phyloP scores from a whole-genome alignment of 2,329 filamentous ascomycete species.

The Epichloe coenophiala region DNA sequence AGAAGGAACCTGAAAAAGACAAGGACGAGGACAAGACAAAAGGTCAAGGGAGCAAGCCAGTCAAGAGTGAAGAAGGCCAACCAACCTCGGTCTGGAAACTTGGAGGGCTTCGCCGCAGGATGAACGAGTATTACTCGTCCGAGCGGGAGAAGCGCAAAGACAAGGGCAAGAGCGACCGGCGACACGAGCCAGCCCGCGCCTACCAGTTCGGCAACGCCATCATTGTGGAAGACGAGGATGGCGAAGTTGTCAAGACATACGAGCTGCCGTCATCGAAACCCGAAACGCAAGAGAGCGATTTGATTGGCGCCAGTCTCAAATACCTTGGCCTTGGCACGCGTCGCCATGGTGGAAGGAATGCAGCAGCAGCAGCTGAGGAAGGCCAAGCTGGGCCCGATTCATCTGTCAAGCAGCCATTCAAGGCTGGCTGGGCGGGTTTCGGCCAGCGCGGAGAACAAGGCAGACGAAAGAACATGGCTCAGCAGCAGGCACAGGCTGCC shows the following conservation, averaged over 20 bases:
- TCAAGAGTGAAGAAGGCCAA: slow-evolving; percentile 3
- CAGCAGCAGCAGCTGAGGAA: slow-evolving; percentile 16
- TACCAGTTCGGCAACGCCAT: slow-evolving; percentile 81
- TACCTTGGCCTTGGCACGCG: slow-evolving; percentile 39
- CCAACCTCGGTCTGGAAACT: slow-evolving; percentile 17
- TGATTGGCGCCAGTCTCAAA: slow-evolving; percentile 34
- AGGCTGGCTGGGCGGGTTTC: slow-evolving; percentile 39
- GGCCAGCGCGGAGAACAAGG: slow-evolving; percentile 19
- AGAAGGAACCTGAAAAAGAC: not conserved
- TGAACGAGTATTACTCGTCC: slow-evolving; percentile 41
- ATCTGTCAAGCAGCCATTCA: slow-evolving; percentile 24
- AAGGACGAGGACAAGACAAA: slow-evolving; percentile 1
- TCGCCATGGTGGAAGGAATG: slow-evolving; percentile 26
- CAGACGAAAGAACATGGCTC: slow-evolving; percentile 26
- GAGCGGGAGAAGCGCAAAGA: slow-evolving; percentile 49
- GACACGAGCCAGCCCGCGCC: slow-evolving; percentile 60
- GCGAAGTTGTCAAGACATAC: slow-evolving; percentile 76
- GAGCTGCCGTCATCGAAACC: slow-evolving; percentile 49
- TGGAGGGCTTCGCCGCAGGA: slow-evolving; percentile 31
- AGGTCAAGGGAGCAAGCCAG: not conserved
- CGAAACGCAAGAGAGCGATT: slow-evolving; percentile 25
- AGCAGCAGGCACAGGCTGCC: slow-evolving; percentile 22
- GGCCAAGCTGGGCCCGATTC: slow-evolving; percentile 19
- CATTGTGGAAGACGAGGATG: slow-evolving; percentile 77
- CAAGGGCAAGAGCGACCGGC: slow-evolving; percentile 46